These are phyloP conservation scores for Pseudozyma thailandica DNA, from an alignment of 1,284 basidiomycete species.

Conservation along the genomic window DNA sequence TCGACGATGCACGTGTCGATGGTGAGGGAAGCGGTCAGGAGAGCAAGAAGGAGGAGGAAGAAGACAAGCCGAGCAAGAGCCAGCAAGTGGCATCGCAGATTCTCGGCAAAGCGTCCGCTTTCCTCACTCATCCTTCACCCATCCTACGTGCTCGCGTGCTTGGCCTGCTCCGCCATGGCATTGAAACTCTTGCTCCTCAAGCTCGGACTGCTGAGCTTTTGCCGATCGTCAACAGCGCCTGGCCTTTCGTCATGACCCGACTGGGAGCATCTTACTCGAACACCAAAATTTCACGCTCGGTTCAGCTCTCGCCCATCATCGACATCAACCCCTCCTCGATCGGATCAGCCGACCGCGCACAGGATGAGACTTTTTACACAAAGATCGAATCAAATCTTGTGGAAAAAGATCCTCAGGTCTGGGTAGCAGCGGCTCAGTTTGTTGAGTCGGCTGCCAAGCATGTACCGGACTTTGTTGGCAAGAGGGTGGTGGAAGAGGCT, in stretches of 20 bases:
- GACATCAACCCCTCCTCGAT: slow-evolving; percentile 10
- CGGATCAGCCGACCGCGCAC: not conserved
- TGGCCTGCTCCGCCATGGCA: slow-evolving; percentile 40
- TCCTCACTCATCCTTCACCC: slow-evolving; percentile 51
- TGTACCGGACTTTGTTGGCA: slow-evolving; percentile 53
- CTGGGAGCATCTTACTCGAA: slow-evolving; percentile 44
- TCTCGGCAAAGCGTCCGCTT: slow-evolving; percentile 31
- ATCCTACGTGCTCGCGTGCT: slow-evolving; percentile 42
- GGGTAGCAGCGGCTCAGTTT: slow-evolving; percentile 50
- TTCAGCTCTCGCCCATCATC: slow-evolving; percentile 22
- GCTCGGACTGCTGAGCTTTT: slow-evolving; percentile 51
- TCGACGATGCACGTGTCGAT: slow-evolving; percentile 3
- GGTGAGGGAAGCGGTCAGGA: not conserved
- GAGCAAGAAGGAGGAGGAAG: slow-evolving; percentile 10
- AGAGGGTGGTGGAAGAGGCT: slow-evolving; percentile 53
- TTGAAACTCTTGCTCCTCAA: slow-evolving; percentile 42
- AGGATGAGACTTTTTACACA: slow-evolving; percentile 5
- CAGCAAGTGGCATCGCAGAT: slow-evolving; percentile 45
- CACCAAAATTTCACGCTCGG: not conserved
- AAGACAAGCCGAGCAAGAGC: slow-evolving; percentile 35
- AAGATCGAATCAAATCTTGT: slow-evolving; percentile 18
- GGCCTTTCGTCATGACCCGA: slow-evolving; percentile 61
- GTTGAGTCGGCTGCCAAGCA: slow-evolving; percentile 36
- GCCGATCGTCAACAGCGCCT: slow-evolving; percentile 57
- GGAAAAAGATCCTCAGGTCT: slow-evolving; percentile 55